Base-by-base conservation (phyloP, 1,284 basidiomycete genomes). In the Rhodotorula sp. region DNA sequence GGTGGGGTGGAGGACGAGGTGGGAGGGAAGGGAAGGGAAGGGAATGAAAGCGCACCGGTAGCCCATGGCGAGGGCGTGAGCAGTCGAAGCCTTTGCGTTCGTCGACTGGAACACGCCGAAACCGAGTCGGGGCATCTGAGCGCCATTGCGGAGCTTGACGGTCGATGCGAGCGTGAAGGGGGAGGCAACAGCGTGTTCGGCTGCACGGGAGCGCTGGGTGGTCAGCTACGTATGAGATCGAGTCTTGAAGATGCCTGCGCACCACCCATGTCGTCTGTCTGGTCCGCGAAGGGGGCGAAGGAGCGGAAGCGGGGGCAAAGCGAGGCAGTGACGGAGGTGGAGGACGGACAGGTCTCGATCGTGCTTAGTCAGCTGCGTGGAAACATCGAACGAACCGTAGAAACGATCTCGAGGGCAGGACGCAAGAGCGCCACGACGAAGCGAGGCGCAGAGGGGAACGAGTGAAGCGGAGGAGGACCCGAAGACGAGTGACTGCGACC, bases 41-140 rank as follows among this genome's bases (percentile, higher is more conserved):
- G 32, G 17, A 39, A 32, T 15, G 20, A 36, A 0, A 10, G 22
- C 58, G 52, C 27, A 69, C 68, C 85, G 47, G 78, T 92, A 94
- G 7, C 90, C 91, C n/a, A 82, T 84, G 70, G 85, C 84, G 72
- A 93, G 80, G 2, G 91, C 91, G 55, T 87, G 78, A n/a, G 87
- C 85, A 17, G 88, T 87, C 0, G 84, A 78, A 44, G 82, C 83
- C 64, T 82, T 83, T 32, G 86, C 84, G 72, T 86, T 70, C 74
- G 64, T 83, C 81, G 89, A 89, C 76, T 88, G 85, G 77, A 89
- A 94, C 19, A 92, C 89, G 22, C 91, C 91, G 64, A 92, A 87
- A 2, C 91, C 91, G 1, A 94, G 83, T n/a, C 86, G 80, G 53
- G 91, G 91, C 81, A 93, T 87, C 39, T 70, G 49, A 51, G 74